Percentiles rank a stretch among this genome's conserved stretches.
These are phyloP conservation scores for Ogataea zsoltii DNA, from an alignment of 805 yeast species.

Conservation along the genomic window DNA sequence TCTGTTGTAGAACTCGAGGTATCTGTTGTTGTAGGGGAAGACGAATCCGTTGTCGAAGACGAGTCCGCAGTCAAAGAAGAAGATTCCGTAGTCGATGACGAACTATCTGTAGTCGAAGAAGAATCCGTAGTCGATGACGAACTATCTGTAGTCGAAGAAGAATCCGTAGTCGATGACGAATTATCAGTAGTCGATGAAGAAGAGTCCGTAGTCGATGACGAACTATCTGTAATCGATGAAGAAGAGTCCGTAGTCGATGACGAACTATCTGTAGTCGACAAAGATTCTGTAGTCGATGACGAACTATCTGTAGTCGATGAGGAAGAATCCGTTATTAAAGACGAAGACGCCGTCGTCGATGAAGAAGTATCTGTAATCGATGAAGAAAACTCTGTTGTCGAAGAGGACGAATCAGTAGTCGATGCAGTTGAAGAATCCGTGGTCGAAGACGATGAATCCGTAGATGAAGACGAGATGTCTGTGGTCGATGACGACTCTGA, in stretches of 20 bases:
- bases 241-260: constrained; percentile 1
- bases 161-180: not conserved
- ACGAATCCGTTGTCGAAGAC: constrained; percentile 2
- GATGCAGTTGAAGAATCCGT: constrained; percentile 1
- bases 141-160: constrained; percentile 3
- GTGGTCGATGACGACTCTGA: too few species aligned
- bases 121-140: not conserved
- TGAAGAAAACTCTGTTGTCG: constrained; percentile 2
- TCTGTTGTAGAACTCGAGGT: constrained; percentile 3
- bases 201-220: not conserved
- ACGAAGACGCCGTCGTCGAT: not conserved
- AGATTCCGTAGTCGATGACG: not conserved
- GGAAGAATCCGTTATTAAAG: not conserved
- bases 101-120: not conserved
- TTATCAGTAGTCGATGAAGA: not conserved
- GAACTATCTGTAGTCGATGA: not conserved
- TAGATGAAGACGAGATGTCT: too few species aligned
- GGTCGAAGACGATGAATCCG: too few species aligned
- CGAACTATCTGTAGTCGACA: constrained; percentile 1
- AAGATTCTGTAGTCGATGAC: not conserved
- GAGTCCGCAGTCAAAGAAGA: not conserved
- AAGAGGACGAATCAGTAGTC: constrained; percentile 1
- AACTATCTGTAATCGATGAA: not conserved
- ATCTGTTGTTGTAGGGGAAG: not conserved
- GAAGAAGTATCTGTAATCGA: constrained; percentile 1